Percentiles rank a stretch among this genome's conserved stretches.
phyloP scores from a whole-genome alignment of 768 basidiomycete species.

The Podaxis mareebaensis region DNA sequence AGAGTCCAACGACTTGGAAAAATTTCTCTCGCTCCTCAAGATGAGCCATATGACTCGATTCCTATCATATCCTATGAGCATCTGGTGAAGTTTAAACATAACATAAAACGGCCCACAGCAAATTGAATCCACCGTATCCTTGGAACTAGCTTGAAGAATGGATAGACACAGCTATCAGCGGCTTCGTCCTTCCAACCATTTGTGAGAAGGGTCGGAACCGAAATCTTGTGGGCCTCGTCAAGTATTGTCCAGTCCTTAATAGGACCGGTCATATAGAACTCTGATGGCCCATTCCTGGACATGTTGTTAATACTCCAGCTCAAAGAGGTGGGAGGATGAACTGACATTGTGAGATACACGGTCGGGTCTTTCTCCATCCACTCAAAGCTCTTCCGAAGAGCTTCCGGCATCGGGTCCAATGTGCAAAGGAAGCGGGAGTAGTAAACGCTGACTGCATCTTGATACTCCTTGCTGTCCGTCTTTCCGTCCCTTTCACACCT shows the following conservation, averaged over 20 bases:
- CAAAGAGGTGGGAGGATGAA: neutral
- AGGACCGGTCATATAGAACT: constrained; percentile 37
- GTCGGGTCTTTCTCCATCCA: constrained; percentile 45
- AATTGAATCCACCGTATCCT: constrained; percentile 49
- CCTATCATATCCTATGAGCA: constrained; percentile 4
- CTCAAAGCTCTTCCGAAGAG: constrained; percentile 33
- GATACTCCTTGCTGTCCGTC: constrained; percentile 44
- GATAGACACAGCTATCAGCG: constrained; percentile 35
- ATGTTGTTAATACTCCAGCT: neutral
- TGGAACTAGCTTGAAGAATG: constrained; percentile 39
- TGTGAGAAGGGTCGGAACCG: constrained; percentile 38
- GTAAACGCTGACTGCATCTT: constrained; percentile 41
- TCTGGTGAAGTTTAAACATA: neutral
- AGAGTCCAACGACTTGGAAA: constrained; percentile 32
- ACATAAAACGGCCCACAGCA: constrained; percentile 19
- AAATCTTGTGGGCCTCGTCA: constrained; percentile 43
- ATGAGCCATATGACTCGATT: constrained; percentile 44
- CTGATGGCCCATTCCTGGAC: constrained; percentile 40
- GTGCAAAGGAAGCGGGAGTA: constrained; percentile 45
- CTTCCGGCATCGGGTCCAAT: constrained; percentile 44
- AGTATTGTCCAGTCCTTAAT: constrained; percentile 49
- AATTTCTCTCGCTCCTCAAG: constrained; percentile 42
- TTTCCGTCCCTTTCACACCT: constrained; percentile 48
- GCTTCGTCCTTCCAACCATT: constrained; percentile 44
- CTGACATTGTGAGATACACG: constrained; percentile 48